Conservation (phyloP, 2,329 filamentous ascomycete species). For the Ophiobolus disseminans region DNA sequence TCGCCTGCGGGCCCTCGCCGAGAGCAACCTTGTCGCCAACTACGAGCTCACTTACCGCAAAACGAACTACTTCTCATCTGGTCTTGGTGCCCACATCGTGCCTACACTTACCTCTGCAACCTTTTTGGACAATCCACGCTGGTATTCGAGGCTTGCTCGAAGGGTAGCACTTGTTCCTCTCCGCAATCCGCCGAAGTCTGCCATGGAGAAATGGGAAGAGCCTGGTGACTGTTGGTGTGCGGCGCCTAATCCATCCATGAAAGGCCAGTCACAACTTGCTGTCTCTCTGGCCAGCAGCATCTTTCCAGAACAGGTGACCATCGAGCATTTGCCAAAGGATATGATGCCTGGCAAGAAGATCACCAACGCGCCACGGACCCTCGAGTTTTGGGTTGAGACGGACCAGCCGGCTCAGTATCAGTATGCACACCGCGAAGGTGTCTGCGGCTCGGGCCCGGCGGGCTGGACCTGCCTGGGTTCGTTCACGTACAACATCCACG, state of each 20-base stretch:
- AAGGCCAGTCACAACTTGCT: conserved; percentile 68
- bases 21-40: conserved; percentile 41
- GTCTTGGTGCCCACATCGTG: conserved; percentile 72
- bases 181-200: conserved; percentile 58
- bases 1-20: conserved; percentile 39
- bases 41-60: conserved; percentile 42
- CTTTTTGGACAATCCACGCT: conserved; percentile 26
- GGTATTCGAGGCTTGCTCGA: conserved; percentile 6
- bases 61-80: conserved; percentile 76
- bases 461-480: conserved; percentile 51
- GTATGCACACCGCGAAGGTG: conserved; percentile 24
- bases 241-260: conserved; percentile 52
- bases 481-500: conserved; percentile 52
- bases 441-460: conserved; percentile 18
- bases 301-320: conserved; percentile 49
- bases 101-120: conserved; percentile 64
- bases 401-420: conserved; percentile 28
- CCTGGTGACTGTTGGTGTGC: conserved; percentile 90
- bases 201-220: conserved; percentile 75
- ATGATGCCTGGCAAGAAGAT: conserved; percentile 49
- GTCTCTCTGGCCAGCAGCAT: conserved; percentile 55
- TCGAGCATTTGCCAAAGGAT: conserved; percentile 55
- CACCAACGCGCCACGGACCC: conserved; percentile 49
- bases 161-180: conserved; percentile 23
- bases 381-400: conserved; percentile 56